Evolutionary conservation across 2,329 filamentous ascomycete species (phyloP), one percentile per base, ranked within the genome.

Genomic region (Aspergillus sp.): DNA sequence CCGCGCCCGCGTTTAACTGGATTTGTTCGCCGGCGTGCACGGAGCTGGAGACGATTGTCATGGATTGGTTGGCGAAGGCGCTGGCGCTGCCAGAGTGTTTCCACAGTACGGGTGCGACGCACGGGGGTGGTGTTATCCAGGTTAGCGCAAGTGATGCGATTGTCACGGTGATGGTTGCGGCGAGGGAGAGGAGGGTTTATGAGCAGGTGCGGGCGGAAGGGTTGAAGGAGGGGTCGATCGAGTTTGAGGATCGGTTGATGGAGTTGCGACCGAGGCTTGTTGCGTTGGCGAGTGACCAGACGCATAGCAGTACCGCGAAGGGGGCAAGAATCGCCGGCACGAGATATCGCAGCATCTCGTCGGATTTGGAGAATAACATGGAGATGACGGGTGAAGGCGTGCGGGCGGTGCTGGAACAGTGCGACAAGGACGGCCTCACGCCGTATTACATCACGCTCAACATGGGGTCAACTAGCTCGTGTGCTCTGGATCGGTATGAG

Each of bases 1-100:
- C 83, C 9, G 88, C 88, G 11, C 89, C 91, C 1, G 89, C 89
- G 33, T 97, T 97, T 76, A 97, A 97, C 69, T 97, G 91, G 91
- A 83, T 96, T 51, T 96, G 91, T 69, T 90, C 85, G 5, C 91
- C 91, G 1, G 90, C 87, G 6, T 85, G 93, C 12, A 97, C 91
- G 0, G 91, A 97, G 70, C 78, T 97, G 38, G 91, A 97, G 74
- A 95, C 90, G 0, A 78, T 96, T 26, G 85, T 95, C 35, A 77
- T 96, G 64, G 91, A 97, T 68, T 97, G 91, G 90, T 72, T 96
- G 4, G 88, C 85, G 11, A 81, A 85, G 63, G 77, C 89, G 7
- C 68, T 96, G 9, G 81, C 72, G 1, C 72, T 97, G 26, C 90
- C 91, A 0, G 68, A 77, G 8, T 85, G 79, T 53, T 97, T 84